Base-by-base conservation (phyloP, 2,329 filamentous ascomycete genomes). In the Penicillium paneum region DNA sequence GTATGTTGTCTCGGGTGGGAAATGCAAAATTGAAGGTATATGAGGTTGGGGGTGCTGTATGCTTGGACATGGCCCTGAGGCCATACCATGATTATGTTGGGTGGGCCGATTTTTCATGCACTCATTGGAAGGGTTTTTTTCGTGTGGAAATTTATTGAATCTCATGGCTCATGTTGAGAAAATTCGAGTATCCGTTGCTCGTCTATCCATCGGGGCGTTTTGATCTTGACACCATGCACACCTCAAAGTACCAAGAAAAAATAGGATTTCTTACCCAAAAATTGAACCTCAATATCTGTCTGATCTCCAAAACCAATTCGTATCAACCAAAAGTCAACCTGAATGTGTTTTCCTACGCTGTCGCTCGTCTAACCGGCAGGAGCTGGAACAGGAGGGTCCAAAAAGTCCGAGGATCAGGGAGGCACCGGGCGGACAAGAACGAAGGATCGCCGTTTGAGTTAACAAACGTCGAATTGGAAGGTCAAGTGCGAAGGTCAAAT, bases 361-460 rank as follows among this genome's bases (percentile, higher is more conserved):
- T 68, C 61, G 68, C 67, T 69, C 69, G 65, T 71, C 67, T 71
- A 72, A 69, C 67, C 70, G 67, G 69, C 65, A 72, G 70, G 66
- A 71, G 69, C 67, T 66, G 63, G 63, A 66, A 64, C 64, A 71
- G 68, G 66, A 63, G 63, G 60, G 67, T 63, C 46, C 39, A 59
- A 60, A 63, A 55, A 61, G 63, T 65, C 57, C 57, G 49, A 39
- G 66, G 61, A 66, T 67, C 62, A 63, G 53, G 61, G 63, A 59
- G 66, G 65, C 64, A 67, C 66, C 66, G 70, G 55, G 47, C 55
- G 60, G 67, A 67, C 64, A 61, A 58, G 61, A 48, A 43, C 41
- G 53, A 60, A 52, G 52, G 45, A 55, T 70, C 67, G 67, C 64
- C 70, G 69, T 71, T 71, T 71, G 65, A 72, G 67, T 62, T 71